Conservation (phyloP, 2,329 filamentous ascomycete species). For the Aureobasidium sp. region DNA sequence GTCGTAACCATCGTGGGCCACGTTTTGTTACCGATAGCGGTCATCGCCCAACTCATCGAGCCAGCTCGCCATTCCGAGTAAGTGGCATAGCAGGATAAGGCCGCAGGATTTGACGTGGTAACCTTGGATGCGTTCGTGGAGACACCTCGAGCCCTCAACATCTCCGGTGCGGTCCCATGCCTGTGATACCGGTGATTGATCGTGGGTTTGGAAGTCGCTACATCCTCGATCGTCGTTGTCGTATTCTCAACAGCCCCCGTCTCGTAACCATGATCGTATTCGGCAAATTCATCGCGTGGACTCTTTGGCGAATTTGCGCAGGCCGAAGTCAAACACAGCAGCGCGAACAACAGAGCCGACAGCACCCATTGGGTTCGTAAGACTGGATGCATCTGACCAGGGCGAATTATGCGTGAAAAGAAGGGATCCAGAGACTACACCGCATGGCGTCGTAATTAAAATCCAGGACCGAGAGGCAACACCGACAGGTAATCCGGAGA, state of each 20-base stretch:
- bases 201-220: neutral
- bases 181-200: neutral
- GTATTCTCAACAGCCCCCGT: neutral
- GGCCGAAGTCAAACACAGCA: neutral
- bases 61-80: neutral
- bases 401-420: neutral
- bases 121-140: neutral
- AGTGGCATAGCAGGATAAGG: slow-evolving; percentile 1
- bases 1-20: neutral
- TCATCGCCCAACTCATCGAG: neutral
- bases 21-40: neutral
- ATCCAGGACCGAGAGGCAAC: neutral
- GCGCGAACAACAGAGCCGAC: neutral
- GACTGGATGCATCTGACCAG: neutral
- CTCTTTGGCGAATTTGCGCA: neutral
- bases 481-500: neutral
- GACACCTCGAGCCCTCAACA: neutral
- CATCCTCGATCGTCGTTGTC: neutral
- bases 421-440: neutral
- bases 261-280: neutral
- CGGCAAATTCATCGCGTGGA: neutral
- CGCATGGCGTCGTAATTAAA: neutral
- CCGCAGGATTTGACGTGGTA: neutral
- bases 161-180: neutral
- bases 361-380: neutral